phyloP scores from a whole-genome alignment of 306 rosid species.

The Glycine soja region DNA sequence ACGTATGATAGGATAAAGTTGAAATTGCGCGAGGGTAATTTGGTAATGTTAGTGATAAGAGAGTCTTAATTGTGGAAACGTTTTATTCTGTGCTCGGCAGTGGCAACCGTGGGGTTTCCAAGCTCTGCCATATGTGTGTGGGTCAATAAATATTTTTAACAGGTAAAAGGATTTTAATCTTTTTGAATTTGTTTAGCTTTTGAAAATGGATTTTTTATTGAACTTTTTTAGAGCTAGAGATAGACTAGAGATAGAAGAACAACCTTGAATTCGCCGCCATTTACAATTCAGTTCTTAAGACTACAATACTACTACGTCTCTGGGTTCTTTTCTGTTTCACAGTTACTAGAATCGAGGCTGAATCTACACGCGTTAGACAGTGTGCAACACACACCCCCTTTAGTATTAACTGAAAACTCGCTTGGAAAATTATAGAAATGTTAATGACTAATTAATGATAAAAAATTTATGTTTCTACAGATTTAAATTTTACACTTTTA shows the following conservation, averaged over 20 bases:
- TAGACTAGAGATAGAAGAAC: conserved; percentile 25
- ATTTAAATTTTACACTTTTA: too few relatives aligned
- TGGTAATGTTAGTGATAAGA: not conserved
- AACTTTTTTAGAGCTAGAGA: conserved; percentile 51
- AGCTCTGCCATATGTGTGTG: not conserved
- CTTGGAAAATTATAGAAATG: too few relatives aligned
- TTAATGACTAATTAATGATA: too few relatives aligned
- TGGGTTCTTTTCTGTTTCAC: conserved; percentile 46
- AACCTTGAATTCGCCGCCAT: conserved; percentile 71
- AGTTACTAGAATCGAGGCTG: conserved; percentile 42
- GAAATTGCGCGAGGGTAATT: not conserved
- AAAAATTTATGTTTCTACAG: too few relatives aligned
- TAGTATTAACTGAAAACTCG: too few relatives aligned
- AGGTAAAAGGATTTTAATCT: not conserved
- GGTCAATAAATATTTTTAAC: conserved; percentile 15
- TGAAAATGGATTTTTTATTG: not conserved
- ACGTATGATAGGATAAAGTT: too few relatives aligned
- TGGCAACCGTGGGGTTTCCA: not conserved
- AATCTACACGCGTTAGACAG: conserved; percentile 44
- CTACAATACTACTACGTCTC: conserved; percentile 7
- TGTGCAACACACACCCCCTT: not conserved
- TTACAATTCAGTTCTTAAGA: conserved; percentile 32
- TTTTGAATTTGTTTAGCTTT: not conserved
- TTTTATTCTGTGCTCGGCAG: conserved; percentile 19
- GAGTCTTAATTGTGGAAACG: not conserved